Percentiles rank a stretch among this genome's conserved stretches.
Evolutionary conservation across 1,284 basidiomycete species (phyloP).

Genomic region (Vanrija sp.): DNA sequence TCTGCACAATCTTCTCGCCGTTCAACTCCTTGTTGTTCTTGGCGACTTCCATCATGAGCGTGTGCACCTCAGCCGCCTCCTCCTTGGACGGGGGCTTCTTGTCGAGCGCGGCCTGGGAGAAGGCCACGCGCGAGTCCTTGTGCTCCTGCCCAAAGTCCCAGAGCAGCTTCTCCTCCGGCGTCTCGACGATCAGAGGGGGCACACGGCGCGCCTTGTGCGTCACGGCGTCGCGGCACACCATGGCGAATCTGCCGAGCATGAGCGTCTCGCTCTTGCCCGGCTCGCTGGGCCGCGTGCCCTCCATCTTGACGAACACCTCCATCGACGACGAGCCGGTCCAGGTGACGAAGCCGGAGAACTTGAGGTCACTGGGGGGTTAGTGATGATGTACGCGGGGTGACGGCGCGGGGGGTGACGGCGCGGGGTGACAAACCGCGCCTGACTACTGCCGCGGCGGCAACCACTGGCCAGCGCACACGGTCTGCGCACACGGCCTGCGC

Average conservation of each 20-base stretch:
- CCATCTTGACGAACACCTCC: slow-evolving; percentile 78
- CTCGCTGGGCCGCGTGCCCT: slow-evolving; percentile 54
- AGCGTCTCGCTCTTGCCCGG: slow-evolving; percentile 55
- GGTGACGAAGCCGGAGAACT: slow-evolving; percentile 72
- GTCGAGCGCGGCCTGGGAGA: slow-evolving; percentile 59
- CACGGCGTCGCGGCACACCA: slow-evolving; percentile 71
- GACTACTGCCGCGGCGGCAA: too few relatives aligned
- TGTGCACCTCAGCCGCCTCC: slow-evolving; percentile 65
- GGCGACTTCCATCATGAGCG: slow-evolving; percentile 59
- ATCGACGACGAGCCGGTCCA: slow-evolving; percentile 72
- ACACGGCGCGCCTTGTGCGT: slow-evolving; percentile 64
- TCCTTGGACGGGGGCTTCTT: slow-evolving; percentile 66
- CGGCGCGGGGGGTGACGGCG: too few relatives aligned
- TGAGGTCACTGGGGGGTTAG: slow-evolving; percentile 61
- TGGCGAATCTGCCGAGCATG: slow-evolving; percentile 62
- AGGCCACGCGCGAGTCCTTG: slow-evolving; percentile 58
- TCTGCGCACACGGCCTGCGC: neutral
- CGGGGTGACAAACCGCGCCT: too few relatives aligned
- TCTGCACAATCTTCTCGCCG: slow-evolving; percentile 39
- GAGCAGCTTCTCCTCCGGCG: slow-evolving; percentile 61
- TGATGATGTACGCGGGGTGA: neutral
- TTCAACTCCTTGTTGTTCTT: slow-evolving; percentile 34
- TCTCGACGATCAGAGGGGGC: slow-evolving; percentile 61
- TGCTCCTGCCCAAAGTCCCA: slow-evolving; percentile 63
- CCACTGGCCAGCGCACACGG: too few relatives aligned